phyloP scores from a whole-genome alignment of 2,329 filamentous ascomycete genomes.

The Pseudogymnoascus sp. region DNA sequence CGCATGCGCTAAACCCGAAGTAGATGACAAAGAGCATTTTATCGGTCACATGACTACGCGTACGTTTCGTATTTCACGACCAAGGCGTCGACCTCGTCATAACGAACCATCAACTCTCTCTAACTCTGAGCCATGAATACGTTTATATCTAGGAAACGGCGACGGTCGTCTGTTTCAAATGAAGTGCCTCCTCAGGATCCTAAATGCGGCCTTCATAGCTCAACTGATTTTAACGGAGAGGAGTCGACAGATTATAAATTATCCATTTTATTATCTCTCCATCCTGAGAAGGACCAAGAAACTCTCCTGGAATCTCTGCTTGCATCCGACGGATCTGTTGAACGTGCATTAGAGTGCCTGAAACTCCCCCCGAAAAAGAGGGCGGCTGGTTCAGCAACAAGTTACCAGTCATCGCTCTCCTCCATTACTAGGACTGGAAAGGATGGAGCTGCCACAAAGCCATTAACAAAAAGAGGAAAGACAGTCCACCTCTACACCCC shows the following conservation, averaged over 20 bases:
- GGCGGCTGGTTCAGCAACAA: neutral
- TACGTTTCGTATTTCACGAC: neutral
- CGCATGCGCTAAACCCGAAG: neutral
- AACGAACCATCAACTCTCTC: neutral
- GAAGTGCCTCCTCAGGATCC: neutral
- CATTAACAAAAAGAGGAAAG: slow-evolving; percentile 58
- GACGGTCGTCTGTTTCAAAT: neutral
- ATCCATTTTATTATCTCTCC: slow-evolving; percentile 70
- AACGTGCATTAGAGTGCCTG: slow-evolving; percentile 53
- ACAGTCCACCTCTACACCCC: slow-evolving; percentile 81
- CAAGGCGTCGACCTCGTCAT: neutral
- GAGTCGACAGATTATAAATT: slow-evolving; percentile 88
- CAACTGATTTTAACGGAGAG: slow-evolving; percentile 40
- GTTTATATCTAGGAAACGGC: neutral
- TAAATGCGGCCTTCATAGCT: neutral
- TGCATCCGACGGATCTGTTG: slow-evolving; percentile 68
- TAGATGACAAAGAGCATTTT: neutral
- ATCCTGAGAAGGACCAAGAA: slow-evolving; percentile 55
- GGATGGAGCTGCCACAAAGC: neutral
- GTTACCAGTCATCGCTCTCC: neutral
- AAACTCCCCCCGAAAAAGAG: slow-evolving; percentile 14
- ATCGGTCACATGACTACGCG: neutral
- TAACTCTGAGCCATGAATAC: neutral
- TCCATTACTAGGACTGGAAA: neutral
- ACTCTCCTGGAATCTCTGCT: slow-evolving; percentile 71